Evolutionary conservation across 2,329 filamentous ascomycete genomes (phyloP), one percentile per base, ranked within the genome.

Genomic region (Aspergillus brunneoviolaceus): DNA sequence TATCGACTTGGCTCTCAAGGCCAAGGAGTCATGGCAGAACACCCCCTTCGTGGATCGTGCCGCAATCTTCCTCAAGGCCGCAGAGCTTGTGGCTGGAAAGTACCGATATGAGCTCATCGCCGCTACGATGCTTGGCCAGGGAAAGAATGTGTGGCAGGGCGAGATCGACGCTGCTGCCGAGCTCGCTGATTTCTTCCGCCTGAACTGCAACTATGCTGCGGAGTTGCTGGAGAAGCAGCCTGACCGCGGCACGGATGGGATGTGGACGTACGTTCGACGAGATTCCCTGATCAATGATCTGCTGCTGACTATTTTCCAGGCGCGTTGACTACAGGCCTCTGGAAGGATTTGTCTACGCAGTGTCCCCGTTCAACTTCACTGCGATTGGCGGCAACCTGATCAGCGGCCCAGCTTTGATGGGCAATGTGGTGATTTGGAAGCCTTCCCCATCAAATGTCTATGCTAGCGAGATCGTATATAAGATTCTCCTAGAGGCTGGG

Each of bases 391-490:
- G 89, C 55, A 96, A 96, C 78, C 82, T 97, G 47, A 86, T 90
- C 14, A 89, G 87, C 29, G 89, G 89, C 0, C 93, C 94, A 5
- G 92, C 92, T 0, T 80, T 97, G 51, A 87, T 97, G 82, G 94
- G 93, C 60, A 98, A 98, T 76, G 94, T 97, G 0, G 92, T 96
- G 4, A 80, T 98, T 42, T 98, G 93, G 93, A 98, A 98, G 82
- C 93, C 93, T 16, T 95, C 91, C 12, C 91, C 94, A 67, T 89
- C 83, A 25, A 91, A 92, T 48, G 89, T 96, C 62, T 89, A 90
- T 19, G 92, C 90, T 60, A 96, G 92, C 81, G 93, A 89, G 84
- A 80, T 98, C 54, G 81, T 96, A 49, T 94, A 96, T 81, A 85
- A 93, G 73, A 95, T 97, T 73, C 84, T 98, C n/a, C 80, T 94